A percentile compares a stretch with the other conserved stretches of the same genome.
These are phyloP conservation scores for Termitomyces titanicus DNA, from an alignment of 768 basidiomycete species.

Conservation along the genomic window DNA sequence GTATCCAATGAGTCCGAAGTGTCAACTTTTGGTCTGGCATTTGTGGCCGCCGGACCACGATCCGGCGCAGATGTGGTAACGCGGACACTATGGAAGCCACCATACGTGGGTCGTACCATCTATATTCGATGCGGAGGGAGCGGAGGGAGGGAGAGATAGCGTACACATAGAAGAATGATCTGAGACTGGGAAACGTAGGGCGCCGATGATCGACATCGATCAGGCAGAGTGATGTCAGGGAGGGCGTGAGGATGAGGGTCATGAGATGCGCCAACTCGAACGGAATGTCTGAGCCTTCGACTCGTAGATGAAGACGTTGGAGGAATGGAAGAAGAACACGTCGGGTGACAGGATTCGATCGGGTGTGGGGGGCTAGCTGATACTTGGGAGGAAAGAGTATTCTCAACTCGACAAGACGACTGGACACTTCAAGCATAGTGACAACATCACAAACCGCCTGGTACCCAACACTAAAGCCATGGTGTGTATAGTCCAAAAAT, in stretches of 20 bases:
- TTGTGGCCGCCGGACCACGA: slow-evolving; percentile 30
- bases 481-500: slow-evolving; percentile 69
- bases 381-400: slow-evolving; percentile 48
- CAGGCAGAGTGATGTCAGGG: slow-evolving; percentile 44
- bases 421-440: slow-evolving; percentile 53
- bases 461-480: slow-evolving; percentile 58
- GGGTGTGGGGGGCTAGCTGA: slow-evolving; percentile 17
- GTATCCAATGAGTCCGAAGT: slow-evolving; percentile 7
- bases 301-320: slow-evolving; percentile 41
- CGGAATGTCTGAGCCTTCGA: slow-evolving; percentile 56
- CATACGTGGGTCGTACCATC: slow-evolving; percentile 45
- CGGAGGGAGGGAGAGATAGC: slow-evolving; percentile 36
- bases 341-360: slow-evolving; percentile 24
- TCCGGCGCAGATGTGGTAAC: slow-evolving; percentile 29
- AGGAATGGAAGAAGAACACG: slow-evolving; percentile 44
- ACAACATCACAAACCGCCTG: slow-evolving; percentile 57
- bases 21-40: slow-evolving; percentile 28
- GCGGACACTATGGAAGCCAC: slow-evolving; percentile 30
- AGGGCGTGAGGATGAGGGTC: slow-evolving; percentile 45
- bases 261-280: slow-evolving; percentile 53
- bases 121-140: slow-evolving; percentile 36
- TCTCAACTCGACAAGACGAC: slow-evolving; percentile 48
- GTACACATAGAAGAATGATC: slow-evolving; percentile 44
- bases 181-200: slow-evolving; percentile 40
- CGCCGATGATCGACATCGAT: slow-evolving; percentile 36